Evolutionary conservation across 495 filamentous ascomycete genomes (phyloP), one percentile per base, ranked within the genome.

Genomic region (Collariella sp.): DNA sequence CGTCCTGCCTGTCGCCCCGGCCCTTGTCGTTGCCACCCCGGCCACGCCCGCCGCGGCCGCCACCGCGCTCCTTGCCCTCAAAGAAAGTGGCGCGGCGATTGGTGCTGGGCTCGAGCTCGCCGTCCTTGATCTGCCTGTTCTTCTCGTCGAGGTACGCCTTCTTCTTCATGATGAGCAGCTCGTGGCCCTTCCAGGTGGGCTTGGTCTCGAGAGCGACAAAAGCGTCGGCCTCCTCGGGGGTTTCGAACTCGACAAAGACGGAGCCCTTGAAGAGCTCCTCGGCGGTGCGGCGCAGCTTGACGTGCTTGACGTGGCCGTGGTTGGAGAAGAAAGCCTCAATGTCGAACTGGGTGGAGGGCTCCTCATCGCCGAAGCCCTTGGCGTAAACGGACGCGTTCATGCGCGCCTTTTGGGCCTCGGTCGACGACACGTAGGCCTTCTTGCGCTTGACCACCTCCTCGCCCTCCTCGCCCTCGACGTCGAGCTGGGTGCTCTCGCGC

Each of bases 291-390:
- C 93, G 89, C 44, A 97, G 84, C 57, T 90, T 89, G 55, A 98
- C 84, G n/a, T 80, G 78, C 52, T 88, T 87, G 57, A 85, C 79
- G 7, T 85, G 78, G 15, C 91, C 94, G 68, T 82, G 87, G 35
- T 82, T 79, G 35, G 83, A 79, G 64, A 97, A 91, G 72, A 94
- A 94, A n/a, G 79, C 79, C 68, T 98, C 94, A 48, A 97, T 83
- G 48, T 94, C 89, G 66, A 93, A 84, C 70, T 97, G 94, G 22
- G 89, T 91, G 52, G 77, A 84, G 5, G 80, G 69, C 5, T 74
- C 70, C 67, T 95, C 90, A 35, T 84, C 79, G 6, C 88, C 89
- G 69, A 95, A 95, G n/a, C 89, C 89, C 72, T 96, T 97, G 52
- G 71, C 73, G 54, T 81, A 81, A 51, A 79, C 64, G 31, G 63